phyloP scores from a whole-genome alignment of 306 rosid genomes.

The Malus sieversii region DNA sequence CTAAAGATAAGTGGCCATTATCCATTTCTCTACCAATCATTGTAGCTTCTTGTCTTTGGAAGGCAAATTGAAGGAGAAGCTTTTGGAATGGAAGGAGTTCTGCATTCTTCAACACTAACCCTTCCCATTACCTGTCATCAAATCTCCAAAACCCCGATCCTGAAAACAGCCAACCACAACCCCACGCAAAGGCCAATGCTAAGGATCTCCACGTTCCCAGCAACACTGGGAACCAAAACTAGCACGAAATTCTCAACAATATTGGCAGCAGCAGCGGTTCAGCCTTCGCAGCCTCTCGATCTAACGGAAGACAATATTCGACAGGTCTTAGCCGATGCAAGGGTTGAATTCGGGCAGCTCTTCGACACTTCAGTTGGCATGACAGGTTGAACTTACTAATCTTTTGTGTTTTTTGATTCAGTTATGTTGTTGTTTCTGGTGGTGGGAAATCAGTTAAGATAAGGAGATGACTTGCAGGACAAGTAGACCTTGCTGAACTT shows the following conservation, averaged over 20 bases:
- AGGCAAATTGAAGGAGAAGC: not conserved
- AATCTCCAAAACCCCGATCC: conserved; percentile 1
- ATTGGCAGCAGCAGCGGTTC: conserved; percentile 33
- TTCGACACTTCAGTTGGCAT: conserved; percentile 86
- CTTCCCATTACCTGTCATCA: not conserved
- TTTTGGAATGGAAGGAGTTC: not conserved
- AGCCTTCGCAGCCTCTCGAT: conserved; percentile 55
- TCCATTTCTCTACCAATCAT: conserved; percentile 5
- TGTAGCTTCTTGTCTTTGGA: not conserved
- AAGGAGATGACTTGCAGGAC: conserved; percentile 31
- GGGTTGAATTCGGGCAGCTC: conserved; percentile 59
- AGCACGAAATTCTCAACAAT: conserved; percentile 9
- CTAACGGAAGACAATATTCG: conserved; percentile 66
- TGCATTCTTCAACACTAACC: not conserved
- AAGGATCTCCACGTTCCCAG: not conserved
- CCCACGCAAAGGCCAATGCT: not conserved
- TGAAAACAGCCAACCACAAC: not conserved
- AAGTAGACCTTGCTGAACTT: conserved; percentile 62
- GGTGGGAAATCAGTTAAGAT: not conserved
- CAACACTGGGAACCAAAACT: not conserved
- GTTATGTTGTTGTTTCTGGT: not conserved
- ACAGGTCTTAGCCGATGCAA: conserved; percentile 61
- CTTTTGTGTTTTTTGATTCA: too few relatives aligned
- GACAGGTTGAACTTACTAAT: conserved; percentile 37
- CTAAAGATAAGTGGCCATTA: not conserved